Base-by-base conservation (phyloP, 805 yeast species). In the Phaffomyces antillensis region DNA sequence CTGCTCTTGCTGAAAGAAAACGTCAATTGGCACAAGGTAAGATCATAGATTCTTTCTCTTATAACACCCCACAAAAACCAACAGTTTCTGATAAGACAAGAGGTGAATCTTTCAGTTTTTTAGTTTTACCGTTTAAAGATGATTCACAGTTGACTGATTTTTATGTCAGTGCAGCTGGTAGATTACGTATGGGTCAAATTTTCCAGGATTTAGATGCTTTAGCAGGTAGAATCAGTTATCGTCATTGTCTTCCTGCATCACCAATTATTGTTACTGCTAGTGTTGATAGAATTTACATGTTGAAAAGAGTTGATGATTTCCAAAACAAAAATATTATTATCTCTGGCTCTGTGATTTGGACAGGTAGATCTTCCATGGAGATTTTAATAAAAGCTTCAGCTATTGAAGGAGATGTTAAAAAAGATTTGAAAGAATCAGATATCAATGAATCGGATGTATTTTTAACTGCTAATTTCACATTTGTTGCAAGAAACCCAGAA, bases 181-280 rank as follows among this genome's bases (percentile, higher is more conserved):
- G 96, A 52, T 72, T 89, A 58, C 73, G 96, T 58, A 87, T 87
- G 55, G 98, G 97, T 36, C 96, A 89, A 63, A 71, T 90, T 51
- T 90, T 90, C 65, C 96, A 90, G 69, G 98, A 90, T 65, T 70
- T 90, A 57, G 98, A 90, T 60, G 90, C 96, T 6, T 70, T 90
- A 49, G 96, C 97, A 3, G 98, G 97, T 32, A 80, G 91, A 59
- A 89, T 90, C 56, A 96, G 96, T 20, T 86, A 89, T 63, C 76
- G 86, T 58, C 97, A 90, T 62, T 86, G 95, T 65, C 73, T 84
- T n/a, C 98, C 98, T 0, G 95, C 96, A 0, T 89, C 86, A 60
- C 97, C 98, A 11, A 88, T 89, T 64, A 85, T 90, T 61, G 98
- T 90, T 37, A 90, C 98, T 10, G 97, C 97, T 1, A 81, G 93